Evolutionary conservation across 176 grass and related monocot genomes (phyloP), one percentile per base, ranked within the genome.

Genomic region (Carex cristatella): DNA sequence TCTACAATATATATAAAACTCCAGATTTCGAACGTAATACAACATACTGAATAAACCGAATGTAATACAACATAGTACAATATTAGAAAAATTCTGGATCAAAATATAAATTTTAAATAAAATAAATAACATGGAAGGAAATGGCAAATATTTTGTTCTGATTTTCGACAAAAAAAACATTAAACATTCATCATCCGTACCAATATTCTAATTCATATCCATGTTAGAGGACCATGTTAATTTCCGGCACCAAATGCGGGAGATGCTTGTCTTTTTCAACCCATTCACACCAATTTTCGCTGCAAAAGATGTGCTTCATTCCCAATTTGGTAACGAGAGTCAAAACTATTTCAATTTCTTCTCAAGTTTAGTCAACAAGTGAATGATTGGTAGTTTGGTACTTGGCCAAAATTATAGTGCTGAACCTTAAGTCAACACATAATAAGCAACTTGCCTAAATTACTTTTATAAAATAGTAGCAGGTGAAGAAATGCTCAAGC

Each of bases 221-320:
- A 54, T 55, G 19, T 30, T 30, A 31, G 28, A 73, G 10, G 49
- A 15, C 14, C 35, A 42, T 57, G 73, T 49, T 32, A 55, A 46
- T 77, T 56, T 16, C 49, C 49, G 49, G 73, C 73, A 77, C 73
- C 27, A 77, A 77, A 56, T 77, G 49, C 73, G 73, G 73, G 30
- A 8, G 32, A 32, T 14, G 49, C 49, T 0, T 2, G 16, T 4
- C 27, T 32, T 77, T 77, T 77, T 77, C 73, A 77, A 56, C 23
- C 48, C 49, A 77, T 56, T 56, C 73, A 77, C 71, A 53, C 46
- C 19, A 75, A 6, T 1, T 75, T 53, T 28, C 71, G 2, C 46
- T 51, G 71, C 19, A 44, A 75, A 53, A 75, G 40, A 54, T 33
- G 14, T 56, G 2, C 46, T 55, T 77, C 33, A 56, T 5, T 28